phyloP scores from a whole-genome alignment of 2,329 filamentous ascomycete genomes.

The Colletotrichum agaves region DNA sequence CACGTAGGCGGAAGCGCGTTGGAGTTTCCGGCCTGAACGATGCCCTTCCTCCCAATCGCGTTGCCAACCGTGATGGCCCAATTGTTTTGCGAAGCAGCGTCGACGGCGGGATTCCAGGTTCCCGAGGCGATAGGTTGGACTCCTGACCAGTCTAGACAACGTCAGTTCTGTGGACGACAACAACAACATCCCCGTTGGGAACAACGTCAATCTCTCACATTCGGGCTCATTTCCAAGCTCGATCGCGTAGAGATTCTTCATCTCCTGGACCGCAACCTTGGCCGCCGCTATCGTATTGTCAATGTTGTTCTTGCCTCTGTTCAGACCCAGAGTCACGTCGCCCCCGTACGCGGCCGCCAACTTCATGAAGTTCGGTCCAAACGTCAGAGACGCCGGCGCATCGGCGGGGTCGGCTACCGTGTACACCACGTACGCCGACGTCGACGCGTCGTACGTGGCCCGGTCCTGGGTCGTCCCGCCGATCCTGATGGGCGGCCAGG shows the following conservation, averaged over 20 bases:
- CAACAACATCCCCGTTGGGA: not conserved
- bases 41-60: constrained; percentile 46
- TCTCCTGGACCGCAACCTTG: constrained; percentile 53
- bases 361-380: constrained; percentile 62
- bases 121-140: constrained; percentile 52
- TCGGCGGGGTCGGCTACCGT: constrained; percentile 57
- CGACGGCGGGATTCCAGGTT: constrained; percentile 49
- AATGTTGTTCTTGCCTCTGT: constrained; percentile 63
- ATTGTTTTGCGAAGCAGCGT: constrained; percentile 52
- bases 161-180: not conserved
- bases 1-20: constrained; percentile 50
- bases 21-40: constrained; percentile 55
- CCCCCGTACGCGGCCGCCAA: constrained; percentile 61
- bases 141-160: constrained; percentile 46
- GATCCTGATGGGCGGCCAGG: constrained; percentile 65
- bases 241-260: constrained; percentile 62
- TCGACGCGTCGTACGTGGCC: constrained; percentile 59
- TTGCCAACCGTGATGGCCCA: constrained; percentile 50
- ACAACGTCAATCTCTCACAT: constrained; percentile 50
- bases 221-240: constrained; percentile 69
- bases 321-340: constrained; percentile 62
- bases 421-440: constrained; percentile 60
- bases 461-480: constrained; percentile 70
- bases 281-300: constrained; percentile 66
- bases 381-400: constrained; percentile 61